Conservation (phyloP, 2,329 filamentous ascomycete genomes). For the Ophiostoma pallidulum region DNA sequence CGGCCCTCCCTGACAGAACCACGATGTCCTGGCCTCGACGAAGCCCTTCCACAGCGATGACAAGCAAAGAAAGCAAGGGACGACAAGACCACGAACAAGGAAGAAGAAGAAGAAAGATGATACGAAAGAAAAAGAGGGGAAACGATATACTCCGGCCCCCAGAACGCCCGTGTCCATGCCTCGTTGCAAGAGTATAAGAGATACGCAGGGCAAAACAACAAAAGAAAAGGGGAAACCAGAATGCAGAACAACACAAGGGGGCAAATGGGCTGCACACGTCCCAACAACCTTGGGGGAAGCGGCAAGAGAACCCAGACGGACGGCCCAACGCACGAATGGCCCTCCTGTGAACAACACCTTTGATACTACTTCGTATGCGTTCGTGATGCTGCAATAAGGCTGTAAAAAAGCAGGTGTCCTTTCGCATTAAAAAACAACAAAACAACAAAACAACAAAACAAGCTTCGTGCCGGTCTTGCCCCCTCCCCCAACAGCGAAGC, state of each 20-base stretch:
- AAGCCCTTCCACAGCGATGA: too few species aligned
- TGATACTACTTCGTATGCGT: background rate
- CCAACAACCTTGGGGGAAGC: too few species aligned
- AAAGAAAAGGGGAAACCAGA: background rate
- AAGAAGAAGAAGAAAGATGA: background rate
- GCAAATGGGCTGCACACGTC: too few species aligned
- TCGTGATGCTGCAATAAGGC: background rate
- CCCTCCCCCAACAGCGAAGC: too few species aligned
- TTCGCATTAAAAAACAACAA: background rate
- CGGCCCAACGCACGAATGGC: too few species aligned
- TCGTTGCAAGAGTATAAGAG: slow-evolving; percentile 1
- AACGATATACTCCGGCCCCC: slow-evolving; percentile 1
- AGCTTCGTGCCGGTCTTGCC: too few species aligned
- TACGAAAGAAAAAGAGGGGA: background rate
- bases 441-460: too few species aligned
- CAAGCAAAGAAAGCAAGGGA: too few species aligned
- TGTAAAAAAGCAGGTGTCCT: background rate
- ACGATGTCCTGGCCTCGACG: too few species aligned
- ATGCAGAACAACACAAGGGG: background rate
- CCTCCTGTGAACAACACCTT: background rate
- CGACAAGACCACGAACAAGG: too few species aligned
- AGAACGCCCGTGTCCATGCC: slow-evolving; percentile 13
- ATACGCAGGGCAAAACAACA: background rate
- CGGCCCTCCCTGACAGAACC: too few species aligned
- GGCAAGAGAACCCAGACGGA: too few species aligned